phyloP scores from a whole-genome alignment of 2,329 filamentous ascomycete species.

The Achaetomium macrosporum region DNA sequence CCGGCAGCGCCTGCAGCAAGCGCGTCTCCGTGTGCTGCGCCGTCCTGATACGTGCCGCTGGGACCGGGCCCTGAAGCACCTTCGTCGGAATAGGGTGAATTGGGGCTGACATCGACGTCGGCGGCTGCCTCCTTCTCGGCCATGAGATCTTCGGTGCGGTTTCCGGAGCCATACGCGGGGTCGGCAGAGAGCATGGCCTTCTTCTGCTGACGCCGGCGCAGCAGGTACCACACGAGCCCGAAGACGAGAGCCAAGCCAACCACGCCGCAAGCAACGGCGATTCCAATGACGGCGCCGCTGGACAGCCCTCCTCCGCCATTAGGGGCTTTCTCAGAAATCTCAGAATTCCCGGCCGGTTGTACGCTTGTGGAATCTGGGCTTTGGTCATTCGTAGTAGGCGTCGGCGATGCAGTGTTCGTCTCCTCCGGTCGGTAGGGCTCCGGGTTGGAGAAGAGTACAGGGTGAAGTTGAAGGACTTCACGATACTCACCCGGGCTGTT shows the following conservation, averaged over 20 bases:
- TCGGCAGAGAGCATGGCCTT: conserved; percentile 22
- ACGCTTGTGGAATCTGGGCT: background rate
- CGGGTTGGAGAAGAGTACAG: background rate
- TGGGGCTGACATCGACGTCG: conserved; percentile 34
- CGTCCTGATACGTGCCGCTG: conserved; percentile 15
- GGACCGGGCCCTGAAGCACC: conserved; percentile 6
- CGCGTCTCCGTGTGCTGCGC: background rate
- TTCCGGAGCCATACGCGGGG: conserved; percentile 25
- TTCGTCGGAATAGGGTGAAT: conserved; percentile 41
- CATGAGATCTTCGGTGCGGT: conserved; percentile 34
- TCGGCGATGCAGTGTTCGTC: background rate
- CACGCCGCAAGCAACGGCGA: conserved; percentile 38
- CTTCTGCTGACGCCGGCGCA: conserved; percentile 36
- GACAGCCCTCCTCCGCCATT: conserved; percentile 27
- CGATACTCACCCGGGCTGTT: background rate
- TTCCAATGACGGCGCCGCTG: conserved; percentile 42
- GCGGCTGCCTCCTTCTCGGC: conserved; percentile 41
- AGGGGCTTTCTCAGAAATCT: background rate
- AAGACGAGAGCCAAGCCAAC: conserved; percentile 36
- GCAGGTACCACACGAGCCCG: conserved; percentile 38
- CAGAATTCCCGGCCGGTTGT: background rate
- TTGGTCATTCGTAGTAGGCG: background rate
- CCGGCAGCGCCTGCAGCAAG: background rate
- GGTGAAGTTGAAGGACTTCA: background rate
- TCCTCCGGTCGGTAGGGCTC: background rate